phyloP scores from a whole-genome alignment of 1,284 basidiomycete species.

The Trichosporon ovoides region DNA sequence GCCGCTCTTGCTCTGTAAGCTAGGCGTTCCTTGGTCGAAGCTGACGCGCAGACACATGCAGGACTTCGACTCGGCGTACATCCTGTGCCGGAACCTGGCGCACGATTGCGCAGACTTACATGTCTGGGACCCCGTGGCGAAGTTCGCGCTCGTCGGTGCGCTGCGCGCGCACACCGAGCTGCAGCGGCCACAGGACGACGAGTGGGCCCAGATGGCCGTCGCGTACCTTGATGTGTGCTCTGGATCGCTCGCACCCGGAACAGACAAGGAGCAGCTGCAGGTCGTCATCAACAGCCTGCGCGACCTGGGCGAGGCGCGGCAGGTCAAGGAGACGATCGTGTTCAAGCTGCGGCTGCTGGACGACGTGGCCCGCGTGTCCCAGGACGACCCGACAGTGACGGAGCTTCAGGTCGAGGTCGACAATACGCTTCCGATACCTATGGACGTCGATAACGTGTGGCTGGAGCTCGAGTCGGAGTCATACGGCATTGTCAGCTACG shows the following conservation, averaged over 20 bases:
- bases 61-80: conserved; percentile 33
- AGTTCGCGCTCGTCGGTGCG: conserved; percentile 34
- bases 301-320: conserved; percentile 14
- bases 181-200: conserved; percentile 24
- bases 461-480: conserved; percentile 30
- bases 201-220: conserved; percentile 39
- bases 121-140: conserved; percentile 38
- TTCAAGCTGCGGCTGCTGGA: conserved; percentile 16
- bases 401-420: conserved; percentile 27
- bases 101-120: conserved; percentile 35
- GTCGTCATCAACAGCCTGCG: conserved; percentile 21
- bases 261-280: conserved; percentile 10
- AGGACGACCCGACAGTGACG: conserved; percentile 26
- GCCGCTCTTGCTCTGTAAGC: conserved; percentile 80
- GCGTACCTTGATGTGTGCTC: conserved; percentile 32
- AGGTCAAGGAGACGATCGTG: conserved; percentile 7
- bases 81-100: conserved; percentile 30
- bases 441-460: conserved; percentile 28
- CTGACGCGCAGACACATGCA: conserved; percentile 22
- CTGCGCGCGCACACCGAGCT: conserved; percentile 30
- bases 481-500: conserved; percentile 33
- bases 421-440: conserved; percentile 28
- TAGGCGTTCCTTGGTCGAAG: neutral
- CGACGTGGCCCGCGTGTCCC: conserved; percentile 18
- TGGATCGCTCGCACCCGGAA: conserved; percentile 10